These are phyloP conservation scores for Pseudoturritis turrita DNA, from an alignment of 345 rosid genomes.

Conservation along the genomic window DNA sequence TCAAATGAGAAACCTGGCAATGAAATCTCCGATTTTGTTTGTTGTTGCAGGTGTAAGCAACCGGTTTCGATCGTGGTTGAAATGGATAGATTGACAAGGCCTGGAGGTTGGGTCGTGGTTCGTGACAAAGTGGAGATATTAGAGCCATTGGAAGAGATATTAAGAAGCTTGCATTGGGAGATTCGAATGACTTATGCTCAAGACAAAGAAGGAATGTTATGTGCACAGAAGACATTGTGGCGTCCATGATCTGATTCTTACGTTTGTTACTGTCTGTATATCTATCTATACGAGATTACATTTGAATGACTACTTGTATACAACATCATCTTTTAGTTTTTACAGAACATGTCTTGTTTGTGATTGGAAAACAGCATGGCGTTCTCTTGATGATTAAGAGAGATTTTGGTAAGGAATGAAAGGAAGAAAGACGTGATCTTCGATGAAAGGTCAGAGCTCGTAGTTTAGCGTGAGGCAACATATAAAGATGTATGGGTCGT, in stretches of 20 bases:
- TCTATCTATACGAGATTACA: not conserved
- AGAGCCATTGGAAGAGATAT: conserved; percentile 61
- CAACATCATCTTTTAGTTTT: not conserved
- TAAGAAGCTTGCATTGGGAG: conserved; percentile 87
- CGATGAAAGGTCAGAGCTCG: too few species aligned
- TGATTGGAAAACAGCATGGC: not conserved
- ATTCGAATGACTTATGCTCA: conserved; percentile 81
- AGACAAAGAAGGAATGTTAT: conserved; percentile 74
- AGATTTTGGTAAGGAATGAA: too few species aligned
- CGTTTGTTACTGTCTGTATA: not conserved
- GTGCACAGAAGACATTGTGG: conserved; percentile 85
- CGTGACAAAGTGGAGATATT: conserved; percentile 84
- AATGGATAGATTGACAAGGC: conserved; percentile 79
- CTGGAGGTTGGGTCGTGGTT: conserved; percentile 86
- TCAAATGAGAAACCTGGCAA: not conserved
- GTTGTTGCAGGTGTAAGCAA: conserved; percentile 59
- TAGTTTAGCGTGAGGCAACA: too few species aligned
- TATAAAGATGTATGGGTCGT: too few species aligned
- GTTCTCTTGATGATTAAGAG: too few species aligned
- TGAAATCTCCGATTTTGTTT: not conserved
- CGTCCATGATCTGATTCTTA: conserved; percentile 47
- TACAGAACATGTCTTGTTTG: not conserved
- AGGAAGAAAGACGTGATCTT: too few species aligned
- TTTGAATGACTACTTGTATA: not conserved
- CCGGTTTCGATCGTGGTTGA: conserved; percentile 79